phyloP scores from a whole-genome alignment of 2,329 filamentous ascomycete species.

The Apiospora arundinis region DNA sequence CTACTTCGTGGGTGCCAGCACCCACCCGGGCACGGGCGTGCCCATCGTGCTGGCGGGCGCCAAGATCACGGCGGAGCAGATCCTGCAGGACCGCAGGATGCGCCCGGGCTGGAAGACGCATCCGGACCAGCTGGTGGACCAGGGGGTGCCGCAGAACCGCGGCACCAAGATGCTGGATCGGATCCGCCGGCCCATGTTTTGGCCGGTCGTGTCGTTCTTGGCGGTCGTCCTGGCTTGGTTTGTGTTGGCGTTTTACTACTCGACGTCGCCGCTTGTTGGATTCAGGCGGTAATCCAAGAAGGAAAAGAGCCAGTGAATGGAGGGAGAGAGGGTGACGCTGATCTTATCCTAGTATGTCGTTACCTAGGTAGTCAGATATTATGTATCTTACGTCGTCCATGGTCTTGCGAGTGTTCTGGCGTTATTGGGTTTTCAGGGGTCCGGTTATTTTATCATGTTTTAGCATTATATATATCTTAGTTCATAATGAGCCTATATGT shows the following conservation, averaged over 20 bases:
- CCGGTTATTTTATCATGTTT: neutral
- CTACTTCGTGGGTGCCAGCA: conserved; percentile 78
- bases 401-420: neutral
- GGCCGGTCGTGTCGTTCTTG: neutral
- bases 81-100: conserved; percentile 44
- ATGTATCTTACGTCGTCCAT: neutral
- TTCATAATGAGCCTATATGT: neutral
- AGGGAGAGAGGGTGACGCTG: neutral
- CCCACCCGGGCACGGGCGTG: conserved; percentile 78
- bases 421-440: neutral
- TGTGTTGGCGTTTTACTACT: neutral
- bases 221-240: neutral
- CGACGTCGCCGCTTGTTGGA: neutral
- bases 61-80: conserved; percentile 60
- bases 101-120: conserved; percentile 38
- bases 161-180: conserved; percentile 26
- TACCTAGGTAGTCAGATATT: neutral
- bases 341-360: neutral
- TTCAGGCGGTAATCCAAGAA: neutral
- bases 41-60: conserved; percentile 75
- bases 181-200: neutral
- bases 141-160: conserved; percentile 31
- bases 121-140: conserved; percentile 30
- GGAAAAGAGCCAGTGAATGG: too few relatives aligned
- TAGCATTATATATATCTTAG: neutral